These are phyloP conservation scores for Kodamaea plutei DNA, from an alignment of 1,139 yeast species.

Conservation along the genomic window DNA sequence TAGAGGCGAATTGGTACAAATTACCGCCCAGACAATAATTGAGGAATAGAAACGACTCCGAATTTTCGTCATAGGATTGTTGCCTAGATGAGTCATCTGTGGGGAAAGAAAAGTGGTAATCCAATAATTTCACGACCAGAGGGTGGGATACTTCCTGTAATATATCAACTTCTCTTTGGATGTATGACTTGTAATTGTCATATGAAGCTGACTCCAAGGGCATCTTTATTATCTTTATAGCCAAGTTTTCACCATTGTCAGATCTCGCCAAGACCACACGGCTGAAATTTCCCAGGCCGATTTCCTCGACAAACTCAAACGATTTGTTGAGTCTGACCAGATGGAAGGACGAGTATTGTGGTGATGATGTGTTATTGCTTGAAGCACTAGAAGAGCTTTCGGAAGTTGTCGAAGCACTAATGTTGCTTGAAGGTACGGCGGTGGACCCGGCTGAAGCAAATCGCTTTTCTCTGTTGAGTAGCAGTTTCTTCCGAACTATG, in stretches of 20 bases:
- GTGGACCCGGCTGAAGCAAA: conserved; percentile 13
- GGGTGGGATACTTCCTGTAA: conserved; percentile 46
- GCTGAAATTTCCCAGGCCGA: conserved; percentile 62
- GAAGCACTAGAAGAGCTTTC: neutral
- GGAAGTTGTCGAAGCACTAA: neutral
- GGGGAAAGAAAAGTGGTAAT: conserved; percentile 16
- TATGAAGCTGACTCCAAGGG: conserved; percentile 29
- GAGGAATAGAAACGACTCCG: conserved; percentile 48
- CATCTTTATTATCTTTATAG: conserved; percentile 39
- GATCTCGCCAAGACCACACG: conserved; percentile 46
- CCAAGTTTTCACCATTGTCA: conserved; percentile 21
- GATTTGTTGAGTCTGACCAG: conserved; percentile 8
- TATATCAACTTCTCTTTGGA: conserved; percentile 71
- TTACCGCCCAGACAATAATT: conserved; percentile 86
- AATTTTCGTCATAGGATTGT: conserved; percentile 20
- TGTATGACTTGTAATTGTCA: conserved; percentile 56
- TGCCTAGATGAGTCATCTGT: conserved; percentile 3
- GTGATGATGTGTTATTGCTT: neutral
- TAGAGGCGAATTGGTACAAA: conserved; percentile 55
- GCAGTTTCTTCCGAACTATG: conserved; percentile 20
- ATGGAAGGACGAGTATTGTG: neutral
- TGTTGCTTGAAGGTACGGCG: neutral
- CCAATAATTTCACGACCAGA: conserved; percentile 34
- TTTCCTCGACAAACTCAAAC: conserved; percentile 24
- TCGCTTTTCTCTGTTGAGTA: conserved; percentile 17